Evolutionary conservation across 257 asterid species (phyloP).

Genomic region (Salvia rosmarinus): DNA sequence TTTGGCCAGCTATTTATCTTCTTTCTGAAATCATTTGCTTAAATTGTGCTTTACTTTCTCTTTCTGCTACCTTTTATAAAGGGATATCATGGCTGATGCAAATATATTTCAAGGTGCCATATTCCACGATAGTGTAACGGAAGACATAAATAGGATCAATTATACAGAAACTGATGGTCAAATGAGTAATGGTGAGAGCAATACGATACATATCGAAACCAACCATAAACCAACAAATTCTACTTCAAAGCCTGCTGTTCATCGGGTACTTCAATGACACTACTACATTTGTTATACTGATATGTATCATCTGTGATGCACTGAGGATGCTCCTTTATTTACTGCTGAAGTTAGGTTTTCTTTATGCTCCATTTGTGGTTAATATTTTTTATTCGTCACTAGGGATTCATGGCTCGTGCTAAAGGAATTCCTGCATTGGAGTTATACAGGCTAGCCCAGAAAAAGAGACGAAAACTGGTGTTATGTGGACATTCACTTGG

Average conservation of each 20-base stretch:
- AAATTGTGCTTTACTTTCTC: slow-evolving; percentile 61
- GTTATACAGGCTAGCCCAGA: slow-evolving; percentile 94
- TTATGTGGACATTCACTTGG: slow-evolving; percentile 97
- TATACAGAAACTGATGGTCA: slow-evolving; percentile 44
- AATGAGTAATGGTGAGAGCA: slow-evolving; percentile 51
- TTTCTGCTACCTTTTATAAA: slow-evolving; percentile 61
- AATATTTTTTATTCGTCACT: slow-evolving; percentile 30
- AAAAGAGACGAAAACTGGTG: slow-evolving; percentile 81
- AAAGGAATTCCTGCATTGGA: slow-evolving; percentile 98
- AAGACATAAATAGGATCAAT: slow-evolving; percentile 51
- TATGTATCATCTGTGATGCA: slow-evolving; percentile 18
- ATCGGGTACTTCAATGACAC: slow-evolving; percentile 67
- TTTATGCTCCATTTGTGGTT: slow-evolving; percentile 15
- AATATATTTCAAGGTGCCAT: slow-evolving; percentile 99
- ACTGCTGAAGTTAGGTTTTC: slow-evolving; percentile 20
- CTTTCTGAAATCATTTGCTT: slow-evolving; percentile 38
- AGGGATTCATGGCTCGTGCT: slow-evolving; percentile 99
- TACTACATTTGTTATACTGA: slow-evolving; percentile 30
- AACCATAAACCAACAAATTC: slow-evolving; percentile 56
- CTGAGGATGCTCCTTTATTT: slow-evolving; percentile 2
- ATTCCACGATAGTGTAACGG: slow-evolving; percentile 74
- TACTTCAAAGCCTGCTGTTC: slow-evolving; percentile 87
- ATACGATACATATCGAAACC: slow-evolving; percentile 46
- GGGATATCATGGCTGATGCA: slow-evolving; percentile 99
- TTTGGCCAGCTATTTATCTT: slow-evolving; percentile 35